Percentiles rank a stretch among this genome's conserved stretches.
phyloP scores from a whole-genome alignment of 140 eudicot species.

The Bidens hawaiensis region DNA sequence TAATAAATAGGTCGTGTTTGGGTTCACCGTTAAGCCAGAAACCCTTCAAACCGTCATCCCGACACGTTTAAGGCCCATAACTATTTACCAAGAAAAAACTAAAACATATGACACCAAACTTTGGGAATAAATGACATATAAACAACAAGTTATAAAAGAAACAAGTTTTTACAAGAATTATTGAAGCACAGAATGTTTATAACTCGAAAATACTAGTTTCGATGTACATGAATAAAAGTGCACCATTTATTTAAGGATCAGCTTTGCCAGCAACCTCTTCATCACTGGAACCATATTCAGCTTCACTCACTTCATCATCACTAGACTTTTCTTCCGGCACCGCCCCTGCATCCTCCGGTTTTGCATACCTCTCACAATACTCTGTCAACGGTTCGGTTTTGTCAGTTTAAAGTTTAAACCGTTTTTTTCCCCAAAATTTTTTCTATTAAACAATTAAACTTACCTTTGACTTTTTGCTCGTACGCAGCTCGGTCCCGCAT shows the following conservation, averaged over 20 bases:
- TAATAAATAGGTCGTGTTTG: too few species aligned
- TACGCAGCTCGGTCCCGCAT: constrained; percentile 66
- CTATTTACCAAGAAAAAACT: background rate
- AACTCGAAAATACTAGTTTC: constrained; percentile 18
- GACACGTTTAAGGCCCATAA: too few species aligned
- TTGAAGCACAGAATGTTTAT: constrained; percentile 30
- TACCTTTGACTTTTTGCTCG: constrained; percentile 74
- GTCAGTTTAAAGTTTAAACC: background rate
- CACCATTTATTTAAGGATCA: constrained; percentile 49
- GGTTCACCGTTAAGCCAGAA: too few species aligned
- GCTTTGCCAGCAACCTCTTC: constrained; percentile 85
- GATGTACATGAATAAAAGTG: constrained; percentile 27
- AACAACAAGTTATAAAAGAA: constrained; percentile 31
- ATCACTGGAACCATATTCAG: constrained; percentile 66
- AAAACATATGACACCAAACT: constrained; percentile 9
- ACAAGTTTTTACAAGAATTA: constrained; percentile 35
- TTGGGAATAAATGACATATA: constrained; percentile 25
- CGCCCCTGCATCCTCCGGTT: constrained; percentile 74
- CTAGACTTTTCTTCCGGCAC: constrained; percentile 61
- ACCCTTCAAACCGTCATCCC: too few species aligned
- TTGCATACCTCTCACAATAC: constrained; percentile 71
- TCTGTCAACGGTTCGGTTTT: constrained; percentile 30
- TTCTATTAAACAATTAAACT: background rate
- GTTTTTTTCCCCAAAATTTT: too few species aligned
- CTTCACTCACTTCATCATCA: constrained; percentile 75